Conservation (phyloP, 73 alveolate species). For the Breviolum minutum region DNA sequence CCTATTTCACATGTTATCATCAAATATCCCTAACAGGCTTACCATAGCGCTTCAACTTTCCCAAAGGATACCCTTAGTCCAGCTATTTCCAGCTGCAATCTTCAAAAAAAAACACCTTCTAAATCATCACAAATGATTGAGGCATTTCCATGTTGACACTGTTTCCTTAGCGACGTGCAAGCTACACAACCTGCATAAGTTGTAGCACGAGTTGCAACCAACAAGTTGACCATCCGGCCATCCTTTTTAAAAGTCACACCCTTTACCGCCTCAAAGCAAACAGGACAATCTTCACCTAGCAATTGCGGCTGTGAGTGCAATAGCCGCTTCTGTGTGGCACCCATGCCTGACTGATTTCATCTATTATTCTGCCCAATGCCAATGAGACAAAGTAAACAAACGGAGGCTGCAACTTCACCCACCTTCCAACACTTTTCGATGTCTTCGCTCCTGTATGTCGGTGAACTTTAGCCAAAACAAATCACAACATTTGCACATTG, state of each 20-base stretch:
- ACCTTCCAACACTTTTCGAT: neutral
- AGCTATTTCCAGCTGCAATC: neutral
- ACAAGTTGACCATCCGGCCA: neutral
- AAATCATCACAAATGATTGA: too few species aligned
- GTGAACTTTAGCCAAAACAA: too few species aligned
- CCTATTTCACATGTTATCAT: neutral
- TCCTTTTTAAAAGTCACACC: neutral
- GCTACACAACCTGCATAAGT: too few species aligned
- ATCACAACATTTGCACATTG: neutral
- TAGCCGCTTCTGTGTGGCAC: too few species aligned
- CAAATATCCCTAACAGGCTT: neutral
- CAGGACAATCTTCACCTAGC: slow-evolving; percentile 84
- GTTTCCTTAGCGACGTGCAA: neutral
- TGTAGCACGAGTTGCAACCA: neutral
- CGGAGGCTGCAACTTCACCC: neutral
- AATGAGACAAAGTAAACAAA: neutral
- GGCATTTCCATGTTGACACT: too few species aligned
- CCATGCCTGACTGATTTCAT: too few species aligned
- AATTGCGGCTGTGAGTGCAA: neutral
- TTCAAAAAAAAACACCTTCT: neutral
- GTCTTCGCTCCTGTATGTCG: slow-evolving; percentile 20
- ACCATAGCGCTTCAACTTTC: neutral
- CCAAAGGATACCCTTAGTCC: neutral
- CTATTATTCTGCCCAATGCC: neutral
- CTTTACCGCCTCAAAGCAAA: slow-evolving; percentile 70